Evolutionary conservation across 139 green algal species (phyloP), one percentile per base, ranked within the genome.

Genomic region (Pseudopediastrum boryanum): DNA sequence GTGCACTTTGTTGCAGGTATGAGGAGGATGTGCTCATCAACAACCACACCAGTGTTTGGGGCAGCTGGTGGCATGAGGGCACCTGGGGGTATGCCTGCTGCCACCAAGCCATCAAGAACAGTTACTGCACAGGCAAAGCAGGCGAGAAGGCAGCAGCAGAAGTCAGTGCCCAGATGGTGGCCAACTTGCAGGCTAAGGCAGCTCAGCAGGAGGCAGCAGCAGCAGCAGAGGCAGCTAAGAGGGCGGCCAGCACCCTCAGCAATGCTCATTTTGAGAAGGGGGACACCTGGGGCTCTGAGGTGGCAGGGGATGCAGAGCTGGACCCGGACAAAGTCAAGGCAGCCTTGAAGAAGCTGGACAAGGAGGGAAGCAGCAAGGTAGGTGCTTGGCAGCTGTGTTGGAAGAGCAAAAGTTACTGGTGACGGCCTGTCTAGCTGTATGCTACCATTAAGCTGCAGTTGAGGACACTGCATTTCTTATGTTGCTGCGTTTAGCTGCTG

Each of bases 21-120:
- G 94, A 99, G 81, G 96, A 99, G 86, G 96, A 99, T 74, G 92
- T 98, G 65, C 77, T 89, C n/a, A 63, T 91, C 42, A 92, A 95
- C 76, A 99, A 99, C 85, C 96, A 99, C 92, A 98, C 93, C 0
- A 64, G 73, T 0, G 94, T 99, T 61, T 99, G 95, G 95, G 96
- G 96, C 27, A 95, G 87, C 41, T 99, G 88, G 87, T 99, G 95
- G 95, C 33, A 82, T 4, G 90, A 96, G 25, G 95, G 95, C 21
- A 58, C 71, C 39, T 99, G 96, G 96, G 96, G 96, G 56, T 99
- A 95, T 78, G 92, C 90, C 1, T 99, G 96, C 90, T 99, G 96
- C 85, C 89, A 93, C 71, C 84, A 87, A 79, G 88, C 67, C 12
- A 67, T 94, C 12, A 95, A 94, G 85, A 96, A 97, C 85, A 92